Evolutionary conservation across 768 basidiomycete genomes (phyloP).

Genomic region (Phylloporus sp.): DNA sequence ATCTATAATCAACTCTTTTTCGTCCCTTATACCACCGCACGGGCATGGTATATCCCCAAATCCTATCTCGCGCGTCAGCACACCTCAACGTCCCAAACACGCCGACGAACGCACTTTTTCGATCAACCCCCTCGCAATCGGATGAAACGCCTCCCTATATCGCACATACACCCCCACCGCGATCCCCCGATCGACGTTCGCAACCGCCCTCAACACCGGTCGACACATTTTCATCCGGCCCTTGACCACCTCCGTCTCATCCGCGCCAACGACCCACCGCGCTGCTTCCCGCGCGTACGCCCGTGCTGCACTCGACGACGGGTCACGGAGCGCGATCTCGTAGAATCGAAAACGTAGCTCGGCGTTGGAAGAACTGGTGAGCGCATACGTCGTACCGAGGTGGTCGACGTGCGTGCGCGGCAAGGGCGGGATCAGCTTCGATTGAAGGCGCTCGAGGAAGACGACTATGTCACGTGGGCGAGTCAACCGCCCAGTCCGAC

Average conservation of each 20-base stretch:
- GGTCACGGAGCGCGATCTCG: constrained; percentile 55
- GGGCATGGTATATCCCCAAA: neutral
- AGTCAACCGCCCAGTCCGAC: neutral
- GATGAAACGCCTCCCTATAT: constrained; percentile 59
- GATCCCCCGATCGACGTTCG: constrained; percentile 46
- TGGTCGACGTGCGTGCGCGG: constrained; percentile 54
- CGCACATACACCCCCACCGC: constrained; percentile 48
- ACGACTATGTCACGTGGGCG: constrained; percentile 51
- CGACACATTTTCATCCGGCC: constrained; percentile 86
- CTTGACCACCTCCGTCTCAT: constrained; percentile 57
- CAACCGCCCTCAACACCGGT: constrained; percentile 54
- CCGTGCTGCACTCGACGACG: constrained; percentile 42
- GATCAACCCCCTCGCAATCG: constrained; percentile 69
- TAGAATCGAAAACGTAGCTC: constrained; percentile 81
- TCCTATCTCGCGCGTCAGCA: constrained; percentile 8
- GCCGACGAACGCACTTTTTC: constrained; percentile 50
- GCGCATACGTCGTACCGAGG: constrained; percentile 49
- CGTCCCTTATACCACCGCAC: too few relatives aligned
- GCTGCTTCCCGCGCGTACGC: constrained; percentile 50
- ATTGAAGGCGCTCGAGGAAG: constrained; percentile 76
- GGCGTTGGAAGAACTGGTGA: constrained; percentile 54
- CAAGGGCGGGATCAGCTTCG: constrained; percentile 43
- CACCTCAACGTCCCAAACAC: neutral
- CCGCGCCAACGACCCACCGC: constrained; percentile 59
- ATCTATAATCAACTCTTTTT: neutral